Evolutionary conservation across 805 yeast species (phyloP).

Genomic region (Starmerella asiatica): DNA sequence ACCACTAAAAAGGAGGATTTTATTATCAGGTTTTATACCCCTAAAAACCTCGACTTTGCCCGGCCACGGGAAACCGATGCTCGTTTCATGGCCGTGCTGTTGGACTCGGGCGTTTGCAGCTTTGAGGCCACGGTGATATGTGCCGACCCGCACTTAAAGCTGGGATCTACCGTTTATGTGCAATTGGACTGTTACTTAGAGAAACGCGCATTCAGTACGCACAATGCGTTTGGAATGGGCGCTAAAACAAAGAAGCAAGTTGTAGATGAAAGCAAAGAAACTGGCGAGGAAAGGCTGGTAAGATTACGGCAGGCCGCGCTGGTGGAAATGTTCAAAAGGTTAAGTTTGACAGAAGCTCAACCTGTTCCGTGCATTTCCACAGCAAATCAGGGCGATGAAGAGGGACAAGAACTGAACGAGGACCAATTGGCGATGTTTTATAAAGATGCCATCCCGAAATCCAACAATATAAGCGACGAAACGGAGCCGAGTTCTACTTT

Average conservation of each 20-base stretch:
- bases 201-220: slow-evolving; percentile 24
- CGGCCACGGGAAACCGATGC: slow-evolving; percentile 63
- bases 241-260: slow-evolving; percentile 8
- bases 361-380: slow-evolving; percentile 18
- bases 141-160: slow-evolving; percentile 44
- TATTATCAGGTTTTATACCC: slow-evolving; percentile 26
- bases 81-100: slow-evolving; percentile 46
- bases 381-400: slow-evolving; percentile 21
- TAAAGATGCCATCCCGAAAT: slow-evolving; percentile 38
- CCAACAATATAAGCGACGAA: slow-evolving; percentile 1
- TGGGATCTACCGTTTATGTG: slow-evolving; percentile 64
- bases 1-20: slow-evolving; percentile 16
- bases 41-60: slow-evolving; percentile 48
- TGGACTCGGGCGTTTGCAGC: slow-evolving; percentile 40
- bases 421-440: slow-evolving; percentile 71
- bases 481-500: slow-evolving; percentile 41
- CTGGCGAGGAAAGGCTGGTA: slow-evolving; percentile 38
- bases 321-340: slow-evolving; percentile 39
- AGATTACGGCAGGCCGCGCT: slow-evolving; percentile 45
- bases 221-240: slow-evolving; percentile 10
- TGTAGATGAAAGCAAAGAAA: slow-evolving; percentile 33
- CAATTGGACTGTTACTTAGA: slow-evolving; percentile 54
- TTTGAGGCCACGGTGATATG: slow-evolving; percentile 48
- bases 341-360: slow-evolving; percentile 24
- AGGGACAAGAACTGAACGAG: slow-evolving; percentile 36